Evolutionary conservation across 345 rosid species (phyloP), one percentile per base, ranked within the genome.

Genomic region (Arabidopsis arenosa): DNA sequence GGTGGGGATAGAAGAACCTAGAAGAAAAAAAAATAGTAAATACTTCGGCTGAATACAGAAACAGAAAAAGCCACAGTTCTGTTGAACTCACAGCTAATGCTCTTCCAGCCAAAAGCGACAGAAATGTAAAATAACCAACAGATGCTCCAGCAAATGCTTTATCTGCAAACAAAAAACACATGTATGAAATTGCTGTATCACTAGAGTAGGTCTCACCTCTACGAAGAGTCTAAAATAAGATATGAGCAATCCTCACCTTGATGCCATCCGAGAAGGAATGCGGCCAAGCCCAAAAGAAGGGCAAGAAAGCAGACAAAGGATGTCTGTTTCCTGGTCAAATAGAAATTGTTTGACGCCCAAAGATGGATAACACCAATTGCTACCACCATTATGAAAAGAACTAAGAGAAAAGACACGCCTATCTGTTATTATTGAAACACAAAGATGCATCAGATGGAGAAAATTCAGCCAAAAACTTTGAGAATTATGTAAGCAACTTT

Each of bases 1-100:
- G 99, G 99, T 30, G 98, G 99, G 47, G 99, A 96, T 70, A 96
- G 96, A 82, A 96, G 98, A 79, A 96, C 99, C 99, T 96, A 79
- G 49, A 81, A 54, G 44, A 4, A 1, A 67, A 14, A 35, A 15
- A 36, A 57, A 14, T 39, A 73, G 44, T 73, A 28, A 67, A 9
- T 39, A 67, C 53, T 44, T 15, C 9, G 21, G 44, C 43, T 21
- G 39, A 56, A 51, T 32, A 53, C 58, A 72, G 72, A 43, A 45
- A 44, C 60, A 73, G 66, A 68, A 72, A 56, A 51, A 66, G 35
- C 63, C 51, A 61, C 41, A 23, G 43, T 36, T 59, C 55, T 48
- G 47, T 35, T 61, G 17, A 62, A 56, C 96, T 87, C 80, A 96
- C 99, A 26, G 99, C 92, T 78, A 96, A 77, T 64, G 98, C 98